Conservation (phyloP, 1,139 yeast species). For the Lodderomyces margitis region DNA sequence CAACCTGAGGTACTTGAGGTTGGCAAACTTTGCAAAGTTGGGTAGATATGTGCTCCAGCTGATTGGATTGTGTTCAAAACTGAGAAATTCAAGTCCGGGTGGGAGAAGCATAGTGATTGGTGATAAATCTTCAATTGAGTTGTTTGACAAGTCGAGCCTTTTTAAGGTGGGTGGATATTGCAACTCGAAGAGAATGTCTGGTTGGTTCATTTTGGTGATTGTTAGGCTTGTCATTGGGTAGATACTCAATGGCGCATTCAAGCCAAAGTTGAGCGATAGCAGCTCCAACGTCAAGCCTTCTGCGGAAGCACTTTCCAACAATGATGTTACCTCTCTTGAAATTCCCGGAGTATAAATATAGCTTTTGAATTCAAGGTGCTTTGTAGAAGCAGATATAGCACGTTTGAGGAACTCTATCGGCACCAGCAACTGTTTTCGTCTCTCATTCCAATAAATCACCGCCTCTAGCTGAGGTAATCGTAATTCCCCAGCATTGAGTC, state of each 20-base stretch:
- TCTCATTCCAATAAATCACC: not conserved
- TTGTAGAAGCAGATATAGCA: not conserved
- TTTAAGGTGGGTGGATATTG: conserved; percentile 14
- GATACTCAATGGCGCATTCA: not conserved
- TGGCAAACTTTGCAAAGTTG: conserved; percentile 12
- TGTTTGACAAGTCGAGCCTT: conserved; percentile 17
- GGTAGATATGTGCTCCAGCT: conserved; percentile 18
- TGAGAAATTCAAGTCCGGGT: conserved; percentile 14
- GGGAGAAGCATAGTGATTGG: conserved; percentile 9
- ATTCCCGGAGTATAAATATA: not conserved
- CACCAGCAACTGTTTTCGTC: not conserved
- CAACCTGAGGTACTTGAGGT: conserved; percentile 18
- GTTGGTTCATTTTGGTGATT: not conserved
- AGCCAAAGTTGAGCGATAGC: not conserved
- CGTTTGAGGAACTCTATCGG: not conserved
- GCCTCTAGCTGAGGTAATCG: not conserved
- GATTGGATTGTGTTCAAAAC: conserved; percentile 25
- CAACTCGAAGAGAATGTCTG: conserved; percentile 3
- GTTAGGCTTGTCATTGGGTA: not conserved
- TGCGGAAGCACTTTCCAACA: not conserved
- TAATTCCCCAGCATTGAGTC: not conserved
- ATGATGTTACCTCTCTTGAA: not conserved
- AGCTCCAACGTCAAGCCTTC: not conserved
- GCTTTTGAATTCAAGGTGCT: not conserved
- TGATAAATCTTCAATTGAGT: conserved; percentile 15